Evolutionary conservation across 2,329 filamentous ascomycete species (phyloP), one percentile per base, ranked within the genome.

Genomic region (Xylaria sp.): DNA sequence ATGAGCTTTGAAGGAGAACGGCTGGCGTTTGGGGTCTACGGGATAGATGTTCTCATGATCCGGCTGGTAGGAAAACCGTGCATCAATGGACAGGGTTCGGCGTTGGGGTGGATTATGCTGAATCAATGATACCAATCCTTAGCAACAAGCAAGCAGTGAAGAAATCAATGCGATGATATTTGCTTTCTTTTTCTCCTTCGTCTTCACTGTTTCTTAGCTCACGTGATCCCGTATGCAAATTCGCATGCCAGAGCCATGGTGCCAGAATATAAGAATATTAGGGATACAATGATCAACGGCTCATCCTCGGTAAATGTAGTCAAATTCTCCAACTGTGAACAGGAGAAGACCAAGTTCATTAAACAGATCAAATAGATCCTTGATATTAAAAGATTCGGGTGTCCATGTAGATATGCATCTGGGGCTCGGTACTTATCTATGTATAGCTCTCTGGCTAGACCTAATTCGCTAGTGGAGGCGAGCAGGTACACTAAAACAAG

Each of bases 401-500:
- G 15, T 6, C 2, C 2, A 8, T 46, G 18, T 46, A n/a, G 13
- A n/a, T 18, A n/a, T n/a, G 41, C 18, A 46, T 5, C 39, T 41
- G 13, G 39, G 39, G 34, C 34, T 37, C 34, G 34, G 34, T 37
- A 37, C 34, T 37, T 37, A 37, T 37, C 8, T 37, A 37, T 37
- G 34, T 37, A 44, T 44, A 44, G 15, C 41, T 46, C 41, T 50
- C 25, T 50, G 20, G 46, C 46, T 48, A 48, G 44, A 7, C 28
- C 28, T 7, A 13, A 15, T 52, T 28, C 28, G 28, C 5, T 28
- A 55, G 52, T 46, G 59, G 58, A 63, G 59, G 59, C 52, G 46
- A 63, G 39, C 25, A 46, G 44, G 34, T 23, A 54, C 13, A 23
- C 51, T 48, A 50, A 48, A 65, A 60, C 66, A 69, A 77, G 76